Conservation (phyloP, 2,329 filamentous ascomycete species). For the Neonectria faginata region DNA sequence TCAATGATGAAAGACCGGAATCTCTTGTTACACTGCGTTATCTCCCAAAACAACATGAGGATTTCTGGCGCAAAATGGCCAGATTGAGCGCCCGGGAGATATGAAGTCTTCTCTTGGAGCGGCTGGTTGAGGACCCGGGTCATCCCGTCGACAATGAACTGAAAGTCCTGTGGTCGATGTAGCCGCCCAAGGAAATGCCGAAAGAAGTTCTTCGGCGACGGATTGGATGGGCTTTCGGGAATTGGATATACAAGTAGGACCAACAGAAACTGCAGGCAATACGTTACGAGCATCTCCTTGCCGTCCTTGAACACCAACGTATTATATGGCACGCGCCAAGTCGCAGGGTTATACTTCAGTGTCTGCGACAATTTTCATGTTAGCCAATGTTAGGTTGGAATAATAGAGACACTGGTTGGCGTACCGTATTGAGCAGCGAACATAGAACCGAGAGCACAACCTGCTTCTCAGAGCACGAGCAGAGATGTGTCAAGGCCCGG, state of each 20-base stretch:
- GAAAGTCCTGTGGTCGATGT: conserved; percentile 95
- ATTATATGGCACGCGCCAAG: conserved; percentile 94
- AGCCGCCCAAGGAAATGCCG: conserved; percentile 91
- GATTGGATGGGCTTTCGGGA: conserved; percentile 75
- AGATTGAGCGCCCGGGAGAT: conserved; percentile 85
- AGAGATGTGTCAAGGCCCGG: conserved; percentile 87
- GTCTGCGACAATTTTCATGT: conserved; percentile 65
- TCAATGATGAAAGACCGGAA: conserved; percentile 98
- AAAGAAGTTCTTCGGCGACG: conserved; percentile 87
- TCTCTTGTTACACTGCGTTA: conserved; percentile 95
- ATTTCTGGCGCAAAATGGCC: conserved; percentile 93
- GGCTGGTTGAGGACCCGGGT: conserved; percentile 92
- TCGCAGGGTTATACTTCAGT: conserved; percentile 94
- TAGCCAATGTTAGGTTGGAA: conserved; percentile 11
- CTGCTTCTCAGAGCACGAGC: conserved; percentile 89
- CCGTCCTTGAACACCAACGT: conserved; percentile 91
- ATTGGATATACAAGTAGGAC: conserved; percentile 88
- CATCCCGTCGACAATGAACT: conserved; percentile 97
- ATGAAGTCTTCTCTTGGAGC: conserved; percentile 87
- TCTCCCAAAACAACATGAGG: conserved; percentile 97
- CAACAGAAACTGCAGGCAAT: conserved; percentile 91
- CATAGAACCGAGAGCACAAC: conserved; percentile 90
- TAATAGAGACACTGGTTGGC: conserved; percentile 42
- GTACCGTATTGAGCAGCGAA: conserved; percentile 91
- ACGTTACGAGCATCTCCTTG: conserved; percentile 90